A percentile compares a stretch with the other conserved stretches of the same genome.
phyloP scores from a whole-genome alignment of 495 filamentous ascomycete genomes.

The Tuber aestivum region DNA sequence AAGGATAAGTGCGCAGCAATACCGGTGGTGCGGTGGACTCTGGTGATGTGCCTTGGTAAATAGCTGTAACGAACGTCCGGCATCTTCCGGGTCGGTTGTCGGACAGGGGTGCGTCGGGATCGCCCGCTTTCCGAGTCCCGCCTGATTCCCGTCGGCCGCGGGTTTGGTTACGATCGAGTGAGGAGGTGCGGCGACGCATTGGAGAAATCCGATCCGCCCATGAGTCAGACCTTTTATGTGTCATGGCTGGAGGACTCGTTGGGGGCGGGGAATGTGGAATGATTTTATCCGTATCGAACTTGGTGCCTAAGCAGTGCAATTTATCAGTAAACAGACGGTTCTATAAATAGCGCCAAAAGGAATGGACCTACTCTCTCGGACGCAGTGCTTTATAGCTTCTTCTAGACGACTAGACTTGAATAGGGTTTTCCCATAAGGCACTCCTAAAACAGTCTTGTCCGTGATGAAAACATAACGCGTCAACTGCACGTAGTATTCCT shows the following conservation, averaged over 20 bases:
- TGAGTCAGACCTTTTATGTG: constrained; percentile 17
- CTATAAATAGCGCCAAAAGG: background rate
- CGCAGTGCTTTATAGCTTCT: constrained; percentile 85
- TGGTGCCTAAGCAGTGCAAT: constrained; percentile 22
- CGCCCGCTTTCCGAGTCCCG: constrained; percentile 43
- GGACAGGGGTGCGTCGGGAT: constrained; percentile 63
- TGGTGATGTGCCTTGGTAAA: constrained; percentile 56
- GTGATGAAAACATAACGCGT: constrained; percentile 93
- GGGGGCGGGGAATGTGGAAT: constrained; percentile 38
- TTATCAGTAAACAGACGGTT: constrained; percentile 11
- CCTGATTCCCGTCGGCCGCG: constrained; percentile 17
- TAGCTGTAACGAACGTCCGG: constrained; percentile 89
- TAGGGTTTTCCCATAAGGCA: constrained; percentile 84
- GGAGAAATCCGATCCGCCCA: constrained; percentile 22
- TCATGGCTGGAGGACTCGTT: background rate
- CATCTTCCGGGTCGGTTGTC: constrained; percentile 78
- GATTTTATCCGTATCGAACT: constrained; percentile 24
- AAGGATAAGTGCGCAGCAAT: constrained; percentile 87
- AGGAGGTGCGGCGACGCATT: constrained; percentile 15
- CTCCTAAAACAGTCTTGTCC: constrained; percentile 92
- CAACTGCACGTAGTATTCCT: constrained; percentile 89
- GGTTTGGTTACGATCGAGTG: constrained; percentile 9
- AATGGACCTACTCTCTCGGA: constrained; percentile 52
- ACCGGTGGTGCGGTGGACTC: constrained; percentile 51
- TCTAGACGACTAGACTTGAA: constrained; percentile 96